Base-by-base conservation (phyloP, 129 eudicot species). In the Logfia minima region DNA sequence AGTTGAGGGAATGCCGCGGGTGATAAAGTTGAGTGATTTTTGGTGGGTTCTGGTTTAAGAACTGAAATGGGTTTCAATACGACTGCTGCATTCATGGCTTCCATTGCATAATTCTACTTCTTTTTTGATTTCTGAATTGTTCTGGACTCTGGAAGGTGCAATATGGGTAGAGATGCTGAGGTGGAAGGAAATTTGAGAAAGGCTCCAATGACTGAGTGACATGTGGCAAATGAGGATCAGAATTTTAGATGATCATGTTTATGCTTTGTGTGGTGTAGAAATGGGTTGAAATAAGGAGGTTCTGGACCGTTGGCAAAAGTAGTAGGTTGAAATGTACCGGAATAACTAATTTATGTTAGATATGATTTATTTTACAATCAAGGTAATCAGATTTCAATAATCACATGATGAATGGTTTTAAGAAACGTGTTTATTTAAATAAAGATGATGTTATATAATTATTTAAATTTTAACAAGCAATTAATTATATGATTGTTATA, bases 31-130 rank as follows among this genome's bases (percentile, higher is more conserved):
- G 72, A 13, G 73, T 66, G 76, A 23, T 84, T 89, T 71, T 70
- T 93, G 83, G 90, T 91, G 83, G 89, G 91, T 65, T 87, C 78
- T 61, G 82, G 80, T 81, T 84, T 88, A 55, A 86, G 87, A 66
- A 91, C 90, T 8, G 92, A 89, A 29, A 91, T 75, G 74, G 98
- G 97, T 64, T 83, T 87, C 61, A 91, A 77, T 17, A 87, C 88
- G 73, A 80, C 65, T 72, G 92, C 68, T 72, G 92, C 97, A 82
- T 89, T 91, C 61, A 89, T 86, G 80, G 96, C 93, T 84, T 89
- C 97, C 98, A 94, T 94, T n/a, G 92, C 84, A 81, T 86, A 81
- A 71, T 83, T 72, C 3, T 35, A 37, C 16, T 37, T 24, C 76
- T 80, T 48, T 13, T 11, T 21, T 22, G 24, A 7, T 35, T 67